Evolutionary conservation across 345 rosid genomes (phyloP).

Genomic region (Trapa bicornis): DNA sequence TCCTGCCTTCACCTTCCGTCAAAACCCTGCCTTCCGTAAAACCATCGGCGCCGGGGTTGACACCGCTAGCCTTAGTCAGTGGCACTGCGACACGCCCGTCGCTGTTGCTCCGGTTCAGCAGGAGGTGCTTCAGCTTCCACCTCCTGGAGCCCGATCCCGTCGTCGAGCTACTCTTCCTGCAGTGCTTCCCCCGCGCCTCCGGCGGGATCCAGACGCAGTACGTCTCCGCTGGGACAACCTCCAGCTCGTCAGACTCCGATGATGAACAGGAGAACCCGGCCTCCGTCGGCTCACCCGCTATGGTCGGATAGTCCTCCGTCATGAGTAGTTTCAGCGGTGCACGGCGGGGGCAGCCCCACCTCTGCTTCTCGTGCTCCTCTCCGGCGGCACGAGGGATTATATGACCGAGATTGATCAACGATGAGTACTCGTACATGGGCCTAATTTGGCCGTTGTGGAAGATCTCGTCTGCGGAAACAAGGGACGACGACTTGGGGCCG

Average conservation of each 20-base stretch:
- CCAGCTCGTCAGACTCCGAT: slow-evolving; percentile 55
- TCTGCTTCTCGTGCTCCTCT: slow-evolving; percentile 4
- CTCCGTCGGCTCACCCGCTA: slow-evolving; percentile 24
- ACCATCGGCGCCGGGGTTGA: neutral
- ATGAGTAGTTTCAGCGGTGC: slow-evolving; percentile 38
- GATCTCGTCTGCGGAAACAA: slow-evolving; percentile 27
- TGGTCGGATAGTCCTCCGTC: slow-evolving; percentile 16
- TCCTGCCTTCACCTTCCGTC: slow-evolving; percentile 26
- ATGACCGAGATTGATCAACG: slow-evolving; percentile 6
- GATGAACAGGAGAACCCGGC: slow-evolving; percentile 28
- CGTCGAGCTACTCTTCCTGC: slow-evolving; percentile 59
- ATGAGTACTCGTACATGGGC: slow-evolving; percentile 40
- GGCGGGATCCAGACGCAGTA: slow-evolving; percentile 69
- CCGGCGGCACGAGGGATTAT: neutral
- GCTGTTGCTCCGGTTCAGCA: slow-evolving; percentile 42
- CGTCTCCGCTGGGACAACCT: slow-evolving; percentile 26
- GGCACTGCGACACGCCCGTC: slow-evolving; percentile 36
- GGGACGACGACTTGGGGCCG: slow-evolving; percentile 9
- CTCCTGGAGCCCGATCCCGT: slow-evolving; percentile 46
- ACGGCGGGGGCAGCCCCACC: slow-evolving; percentile 2
- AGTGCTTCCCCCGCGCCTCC: slow-evolving; percentile 25
- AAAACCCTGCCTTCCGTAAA: neutral
- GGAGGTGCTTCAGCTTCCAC: slow-evolving; percentile 45
- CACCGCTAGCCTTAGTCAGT: slow-evolving; percentile 14
- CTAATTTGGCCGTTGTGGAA: slow-evolving; percentile 36